These are phyloP conservation scores for Peronospora farinosa DNA, from an alignment of 352 stramenopile genomes.

Conservation along the genomic window DNA sequence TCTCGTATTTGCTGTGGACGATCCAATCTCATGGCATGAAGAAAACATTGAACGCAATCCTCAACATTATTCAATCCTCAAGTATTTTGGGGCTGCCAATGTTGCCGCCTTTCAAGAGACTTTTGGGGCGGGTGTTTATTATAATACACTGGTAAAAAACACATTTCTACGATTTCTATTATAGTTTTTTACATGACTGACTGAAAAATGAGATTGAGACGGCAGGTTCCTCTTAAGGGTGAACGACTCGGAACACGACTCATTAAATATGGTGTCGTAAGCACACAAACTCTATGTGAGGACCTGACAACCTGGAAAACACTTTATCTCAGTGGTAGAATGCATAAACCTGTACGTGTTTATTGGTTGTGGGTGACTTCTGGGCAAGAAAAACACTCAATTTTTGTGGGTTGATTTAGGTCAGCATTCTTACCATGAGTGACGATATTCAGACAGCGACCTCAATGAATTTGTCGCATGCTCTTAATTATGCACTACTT, in stretches of 20 bases:
- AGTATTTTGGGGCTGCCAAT: slow-evolving; percentile 50
- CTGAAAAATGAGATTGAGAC: neutral
- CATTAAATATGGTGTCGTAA: slow-evolving; percentile 89
- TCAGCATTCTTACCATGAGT: slow-evolving; percentile 51
- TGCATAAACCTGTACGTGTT: slow-evolving; percentile 84
- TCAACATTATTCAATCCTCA: slow-evolving; percentile 76
- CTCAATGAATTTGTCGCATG: slow-evolving; percentile 61
- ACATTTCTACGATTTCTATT: neutral
- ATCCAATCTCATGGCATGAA: slow-evolving; percentile 73
- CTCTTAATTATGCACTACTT: slow-evolving; percentile 69
- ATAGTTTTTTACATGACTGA: neutral
- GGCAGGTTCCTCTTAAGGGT: slow-evolving; percentile 48
- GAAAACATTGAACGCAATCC: slow-evolving; percentile 72
- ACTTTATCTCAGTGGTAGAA: slow-evolving; percentile 81
- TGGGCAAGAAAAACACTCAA: neutral
- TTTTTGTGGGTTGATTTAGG: slow-evolving; percentile 20
- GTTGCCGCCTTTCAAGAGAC: slow-evolving; percentile 68
- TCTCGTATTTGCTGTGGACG: slow-evolving; percentile 82
- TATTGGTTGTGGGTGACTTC: slow-evolving; percentile 9
- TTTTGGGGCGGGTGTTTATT: slow-evolving; percentile 76
- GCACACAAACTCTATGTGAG: slow-evolving; percentile 63
- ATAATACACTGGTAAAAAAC: slow-evolving; percentile 65
- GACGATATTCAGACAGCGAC: slow-evolving; percentile 42
- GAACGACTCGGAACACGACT: slow-evolving; percentile 54
- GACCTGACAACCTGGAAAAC: slow-evolving; percentile 78